Percentiles rank a stretch among this genome's conserved stretches.
Evolutionary conservation across 805 yeast genomes (phyloP).

Genomic region (Saturnispora zaruensis): DNA sequence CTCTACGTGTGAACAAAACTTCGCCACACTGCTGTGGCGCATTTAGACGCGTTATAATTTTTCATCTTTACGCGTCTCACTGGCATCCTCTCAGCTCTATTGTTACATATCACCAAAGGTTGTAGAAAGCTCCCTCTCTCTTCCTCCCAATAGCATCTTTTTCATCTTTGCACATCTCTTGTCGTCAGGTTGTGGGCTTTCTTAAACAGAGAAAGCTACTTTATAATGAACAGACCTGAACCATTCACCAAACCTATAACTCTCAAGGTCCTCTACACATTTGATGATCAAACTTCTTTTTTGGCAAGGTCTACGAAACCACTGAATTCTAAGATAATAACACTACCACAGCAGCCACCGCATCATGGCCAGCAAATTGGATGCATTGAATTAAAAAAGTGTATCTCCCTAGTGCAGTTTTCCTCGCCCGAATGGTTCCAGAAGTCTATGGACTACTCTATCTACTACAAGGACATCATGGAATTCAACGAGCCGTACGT

Average conservation of each 20-base stretch:
- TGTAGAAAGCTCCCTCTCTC: neutral
- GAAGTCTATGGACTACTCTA: constrained; percentile 35
- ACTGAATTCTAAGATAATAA: constrained; percentile 32
- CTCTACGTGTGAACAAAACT: too few relatives aligned
- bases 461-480: constrained; percentile 39
- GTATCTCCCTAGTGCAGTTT: constrained; percentile 35
- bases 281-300: constrained; percentile 36
- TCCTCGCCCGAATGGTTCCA: constrained; percentile 41
- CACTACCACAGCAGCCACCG: constrained; percentile 34
- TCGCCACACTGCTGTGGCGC: neutral
- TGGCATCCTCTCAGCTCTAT: neutral
- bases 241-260: constrained; percentile 22
- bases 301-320: constrained; percentile 33
- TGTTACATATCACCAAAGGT: constrained; percentile 1
- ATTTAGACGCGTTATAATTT: neutral
- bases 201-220: neutral
- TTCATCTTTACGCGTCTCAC: neutral
- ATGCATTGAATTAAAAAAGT: constrained; percentile 35
- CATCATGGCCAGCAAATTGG: constrained; percentile 30
- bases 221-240: constrained; percentile 1
- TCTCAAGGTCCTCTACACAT: constrained; percentile 34
- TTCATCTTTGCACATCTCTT: neutral
- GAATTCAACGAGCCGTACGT: constrained; percentile 46
- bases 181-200: neutral
- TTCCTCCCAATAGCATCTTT: neutral